Evolutionary conservation across 306 rosid species (phyloP), one percentile per base, ranked within the genome.

Genomic region (Vigna angularis): DNA sequence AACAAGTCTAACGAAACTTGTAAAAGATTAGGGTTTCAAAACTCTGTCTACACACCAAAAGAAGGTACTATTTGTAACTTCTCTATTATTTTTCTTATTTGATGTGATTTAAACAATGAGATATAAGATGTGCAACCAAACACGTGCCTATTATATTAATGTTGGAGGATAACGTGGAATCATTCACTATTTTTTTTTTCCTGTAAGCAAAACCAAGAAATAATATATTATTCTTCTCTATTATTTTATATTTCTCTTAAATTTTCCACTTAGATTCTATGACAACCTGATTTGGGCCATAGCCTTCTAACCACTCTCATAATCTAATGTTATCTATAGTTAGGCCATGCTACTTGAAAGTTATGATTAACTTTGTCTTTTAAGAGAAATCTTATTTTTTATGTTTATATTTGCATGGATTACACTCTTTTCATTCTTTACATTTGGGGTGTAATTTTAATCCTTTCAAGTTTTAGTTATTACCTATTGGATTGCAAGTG

Each of bases 261-360:
- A 38, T 6, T 57, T 14, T 52, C 30, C 9, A 36, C 66, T 58
- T 71, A 52, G 81, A 78, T 66, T 69, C 65, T 52, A 66, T 73
- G 78, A 18, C 59, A 76, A 69, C 89, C 66, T 40, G 20, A 74
- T 76, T 67, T 48, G 64, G 71, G 70, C 52, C 64, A 58, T 71
- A 28, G 28, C 71, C 38, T 2, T 51, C 48, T 64, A 76, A 49
- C 17, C 12, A 22, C 17, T 28, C 65, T 63, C 28, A n/a, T n/a
- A n/a, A 22, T 65, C 72, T 64, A 56, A 15, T 74, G 40, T 11
- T 50, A 36, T 50, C 61, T 70, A n/a, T 59, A 52, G 48, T 62
- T 36, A 58, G 30, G 42, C 40, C 52, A 78, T 1, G 42, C 16
- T 59, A 15, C 28, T 26, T 26, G 3, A 77, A 36, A 56, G 50